Evolutionary conservation across 257 asterid species (phyloP).

Genomic region (Nicotiana paniculata): DNA sequence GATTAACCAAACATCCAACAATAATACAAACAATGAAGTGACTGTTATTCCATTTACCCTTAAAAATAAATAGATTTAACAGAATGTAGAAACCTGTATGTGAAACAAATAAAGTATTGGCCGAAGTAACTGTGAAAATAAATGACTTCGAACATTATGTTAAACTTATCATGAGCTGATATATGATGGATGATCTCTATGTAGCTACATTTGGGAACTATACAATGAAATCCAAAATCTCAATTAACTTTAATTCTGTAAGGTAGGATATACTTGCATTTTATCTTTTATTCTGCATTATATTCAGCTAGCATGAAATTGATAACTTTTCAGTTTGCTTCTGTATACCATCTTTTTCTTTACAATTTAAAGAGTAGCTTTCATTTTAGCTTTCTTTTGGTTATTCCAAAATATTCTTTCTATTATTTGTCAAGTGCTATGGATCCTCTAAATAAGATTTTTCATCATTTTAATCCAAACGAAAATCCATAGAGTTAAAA

Average conservation of each 20-base stretch:
- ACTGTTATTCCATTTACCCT: too few species aligned
- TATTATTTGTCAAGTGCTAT: background rate
- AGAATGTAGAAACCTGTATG: background rate
- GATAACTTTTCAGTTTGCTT: conserved; percentile 1
- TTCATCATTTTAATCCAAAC: background rate
- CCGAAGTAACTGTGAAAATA: background rate
- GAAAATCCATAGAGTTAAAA: conserved; percentile 6
- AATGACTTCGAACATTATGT: background rate
- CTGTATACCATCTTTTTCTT: background rate
- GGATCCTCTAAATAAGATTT: background rate
- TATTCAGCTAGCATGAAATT: background rate
- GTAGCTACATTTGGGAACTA: background rate
- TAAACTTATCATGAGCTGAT: background rate
- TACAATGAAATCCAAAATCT: background rate
- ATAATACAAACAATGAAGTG: background rate
- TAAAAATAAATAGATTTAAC: too few species aligned
- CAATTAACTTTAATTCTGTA: background rate
- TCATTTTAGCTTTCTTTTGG: background rate
- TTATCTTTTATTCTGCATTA: background rate
- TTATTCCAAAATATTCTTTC: background rate
- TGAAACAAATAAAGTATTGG: background rate
- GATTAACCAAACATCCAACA: background rate
- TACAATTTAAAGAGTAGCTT: background rate
- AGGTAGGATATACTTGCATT: background rate
- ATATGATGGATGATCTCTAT: background rate